These are phyloP conservation scores for Fomitopsis palustris DNA, from an alignment of 1,284 basidiomycete species.

Conservation along the genomic window DNA sequence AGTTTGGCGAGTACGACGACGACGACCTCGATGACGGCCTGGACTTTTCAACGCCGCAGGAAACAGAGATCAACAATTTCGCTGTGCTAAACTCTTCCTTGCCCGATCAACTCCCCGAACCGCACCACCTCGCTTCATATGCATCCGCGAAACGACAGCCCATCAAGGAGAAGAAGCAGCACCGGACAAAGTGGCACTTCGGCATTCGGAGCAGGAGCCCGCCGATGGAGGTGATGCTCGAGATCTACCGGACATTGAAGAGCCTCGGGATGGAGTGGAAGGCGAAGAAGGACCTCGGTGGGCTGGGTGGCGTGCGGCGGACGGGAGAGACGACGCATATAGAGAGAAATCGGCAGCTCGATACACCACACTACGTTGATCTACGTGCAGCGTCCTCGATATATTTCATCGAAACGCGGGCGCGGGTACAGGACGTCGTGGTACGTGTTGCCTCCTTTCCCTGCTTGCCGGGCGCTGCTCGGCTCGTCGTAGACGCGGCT, in stretches of 20 bases:
- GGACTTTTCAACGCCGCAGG: slow-evolving; percentile 53
- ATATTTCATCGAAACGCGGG: slow-evolving; percentile 94
- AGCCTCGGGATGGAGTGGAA: slow-evolving; percentile 98
- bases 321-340: slow-evolving; percentile 42
- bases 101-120: slow-evolving; percentile 53
- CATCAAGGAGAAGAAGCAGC: slow-evolving; percentile 59
- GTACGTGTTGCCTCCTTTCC: slow-evolving; percentile 44
- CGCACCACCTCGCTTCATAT: slow-evolving; percentile 59
- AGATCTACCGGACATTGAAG: slow-evolving; percentile 94
- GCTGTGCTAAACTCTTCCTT: slow-evolving; percentile 84
- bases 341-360: slow-evolving; percentile 59
- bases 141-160: slow-evolving; percentile 55
- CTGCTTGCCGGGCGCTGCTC: background rate
- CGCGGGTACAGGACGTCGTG: slow-evolving; percentile 86
- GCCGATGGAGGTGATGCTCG: slow-evolving; percentile 99
- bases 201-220: slow-evolving; percentile 93
- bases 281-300: slow-evolving; percentile 72
- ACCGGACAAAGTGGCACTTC: slow-evolving; percentile 93
- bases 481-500: background rate
- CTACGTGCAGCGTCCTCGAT: slow-evolving; percentile 68
- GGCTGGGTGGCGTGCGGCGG: slow-evolving; percentile 48
- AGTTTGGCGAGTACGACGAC: slow-evolving; percentile 59
- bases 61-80: slow-evolving; percentile 62
- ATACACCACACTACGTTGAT: slow-evolving; percentile 62
- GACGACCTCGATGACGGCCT: slow-evolving; percentile 63